A percentile compares a stretch with the other conserved stretches of the same genome.
These are phyloP conservation scores for Mortierella antarctica DNA, from an alignment of 192 early-diverging fungal genomes.

Conservation along the genomic window DNA sequence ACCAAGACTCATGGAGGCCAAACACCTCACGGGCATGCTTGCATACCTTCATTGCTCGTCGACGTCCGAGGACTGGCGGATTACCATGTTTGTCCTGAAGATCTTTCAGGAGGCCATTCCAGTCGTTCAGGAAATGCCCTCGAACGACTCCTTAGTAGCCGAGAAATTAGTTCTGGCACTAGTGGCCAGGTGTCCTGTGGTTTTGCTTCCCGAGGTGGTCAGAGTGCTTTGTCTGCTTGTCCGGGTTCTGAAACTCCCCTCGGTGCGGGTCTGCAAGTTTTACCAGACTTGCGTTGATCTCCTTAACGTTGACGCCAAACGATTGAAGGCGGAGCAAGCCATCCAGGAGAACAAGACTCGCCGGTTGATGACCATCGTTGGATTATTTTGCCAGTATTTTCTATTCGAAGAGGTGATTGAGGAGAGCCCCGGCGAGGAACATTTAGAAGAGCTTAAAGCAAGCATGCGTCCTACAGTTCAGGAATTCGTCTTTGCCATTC, in stretches of 20 bases:
- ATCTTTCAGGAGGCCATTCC: constrained; percentile 31
- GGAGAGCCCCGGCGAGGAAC: constrained; percentile 17
- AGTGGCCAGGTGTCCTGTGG: constrained; percentile 34
- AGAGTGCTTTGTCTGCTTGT: constrained; percentile 81
- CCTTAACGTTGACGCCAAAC: constrained; percentile 52
- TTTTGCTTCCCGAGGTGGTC: constrained; percentile 36
- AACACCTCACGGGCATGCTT: constrained; percentile 22
- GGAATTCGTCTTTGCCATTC: constrained; percentile 19
- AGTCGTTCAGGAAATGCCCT: constrained; percentile 12
- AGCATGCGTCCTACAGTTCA: constrained; percentile 19
- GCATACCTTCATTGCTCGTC: constrained; percentile 37
- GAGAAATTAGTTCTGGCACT: constrained; percentile 25
- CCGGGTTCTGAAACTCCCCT: constrained; percentile 73
- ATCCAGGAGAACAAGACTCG: constrained; percentile 59
- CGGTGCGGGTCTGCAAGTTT: constrained; percentile 31
- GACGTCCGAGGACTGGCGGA: constrained; percentile 34
- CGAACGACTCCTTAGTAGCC: constrained; percentile 1
- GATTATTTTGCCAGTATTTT: constrained; percentile 80
- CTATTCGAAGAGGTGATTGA: constrained; percentile 68
- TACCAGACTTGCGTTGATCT: constrained; percentile 32
- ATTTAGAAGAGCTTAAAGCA: constrained; percentile 43
- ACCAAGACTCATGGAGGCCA: constrained; percentile 20
- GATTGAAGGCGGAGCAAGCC: constrained; percentile 62
- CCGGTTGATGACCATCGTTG: constrained; percentile 78
- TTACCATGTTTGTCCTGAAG: constrained; percentile 48